Base-by-base conservation (phyloP, 768 basidiomycete genomes). In the Lactarius pseudohatsudake region DNA sequence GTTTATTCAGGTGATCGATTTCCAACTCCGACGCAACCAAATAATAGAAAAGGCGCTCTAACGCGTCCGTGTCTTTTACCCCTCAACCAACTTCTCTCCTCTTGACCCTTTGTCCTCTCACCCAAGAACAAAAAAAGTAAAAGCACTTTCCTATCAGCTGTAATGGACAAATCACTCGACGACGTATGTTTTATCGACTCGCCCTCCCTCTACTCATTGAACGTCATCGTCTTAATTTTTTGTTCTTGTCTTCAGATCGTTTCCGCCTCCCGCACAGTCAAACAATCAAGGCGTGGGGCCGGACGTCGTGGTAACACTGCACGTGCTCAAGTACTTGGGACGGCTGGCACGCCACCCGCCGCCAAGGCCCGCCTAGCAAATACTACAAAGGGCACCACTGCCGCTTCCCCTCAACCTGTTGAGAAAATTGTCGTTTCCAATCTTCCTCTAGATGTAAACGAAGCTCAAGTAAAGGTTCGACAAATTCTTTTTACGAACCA, bases 351-450 rank as follows among this genome's bases (percentile, higher is more conserved):
- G 63, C 79, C 80, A 38, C 84, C 87, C 8, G 78, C 77, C 50
- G 77, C 83, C 47, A 84, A 85, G 62, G 84, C 84, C 22, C 84
- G 86, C 30, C 77, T 79, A 22, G 79, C 79, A 34, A 84, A 72
- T 58, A 72, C 74, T 26, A 70, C 78, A 8, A 80, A 81, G 68
- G 74, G 50, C 3, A 16, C 61, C 41, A 80, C 81, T 40, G 69
- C 76, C 55, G 70, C 73, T 15, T 73, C 77, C 8, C 71, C 77
- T 22, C 77, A 83, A 57, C 74, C 81, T 7, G 82, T 92, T 1
- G 88, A 92, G 76, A 98, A 98, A 81, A 96, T 98, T 71, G 93
- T 98, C 72, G 93, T 99, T 62, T 94, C 92, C 70, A 96, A 96
- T 76, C 87, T 99, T 55, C 96, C 96, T 38, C 74, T 77, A 8